Evolutionary conservation across 2,329 filamentous ascomycete genomes (phyloP).

Genomic region (Colletotrichum sojae): DNA sequence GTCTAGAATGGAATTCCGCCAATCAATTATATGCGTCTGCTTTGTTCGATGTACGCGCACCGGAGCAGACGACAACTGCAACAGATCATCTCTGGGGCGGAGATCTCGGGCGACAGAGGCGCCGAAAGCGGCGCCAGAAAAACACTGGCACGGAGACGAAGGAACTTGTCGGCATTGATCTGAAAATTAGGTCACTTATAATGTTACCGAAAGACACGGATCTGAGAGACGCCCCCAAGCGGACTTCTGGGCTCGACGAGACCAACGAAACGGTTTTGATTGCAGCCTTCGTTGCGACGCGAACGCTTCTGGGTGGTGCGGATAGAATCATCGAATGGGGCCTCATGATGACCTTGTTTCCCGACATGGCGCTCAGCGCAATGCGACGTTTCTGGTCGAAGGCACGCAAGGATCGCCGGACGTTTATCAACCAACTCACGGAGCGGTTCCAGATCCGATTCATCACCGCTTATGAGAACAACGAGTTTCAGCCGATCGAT

Average conservation of each 20-base stretch:
- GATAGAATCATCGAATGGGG: slow-evolving; percentile 74
- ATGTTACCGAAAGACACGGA: slow-evolving; percentile 34
- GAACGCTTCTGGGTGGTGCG: slow-evolving; percentile 72
- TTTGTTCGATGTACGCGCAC: slow-evolving; percentile 18
- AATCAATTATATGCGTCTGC: slow-evolving; percentile 51
- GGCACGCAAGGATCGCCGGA: slow-evolving; percentile 64
- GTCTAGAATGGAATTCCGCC: slow-evolving; percentile 54
- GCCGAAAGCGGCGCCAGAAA: slow-evolving; percentile 34
- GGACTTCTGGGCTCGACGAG: slow-evolving; percentile 33
- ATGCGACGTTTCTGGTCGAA: slow-evolving; percentile 70
- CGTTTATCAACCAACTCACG: slow-evolving; percentile 70
- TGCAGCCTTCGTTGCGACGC: slow-evolving; percentile 70
- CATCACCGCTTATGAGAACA: slow-evolving; percentile 74
- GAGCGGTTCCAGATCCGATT: slow-evolving; percentile 76
- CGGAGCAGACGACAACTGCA: slow-evolving; percentile 43
- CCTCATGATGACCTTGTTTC: slow-evolving; percentile 69
- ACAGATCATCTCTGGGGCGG: slow-evolving; percentile 37
- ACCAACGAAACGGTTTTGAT: slow-evolving; percentile 54
- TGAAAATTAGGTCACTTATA: slow-evolving; percentile 35
- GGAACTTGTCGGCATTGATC: slow-evolving; percentile 35
- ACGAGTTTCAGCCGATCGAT: slow-evolving; percentile 73
- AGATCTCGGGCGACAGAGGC: slow-evolving; percentile 33
- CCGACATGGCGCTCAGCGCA: slow-evolving; percentile 63
- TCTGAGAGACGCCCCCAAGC: slow-evolving; percentile 26
- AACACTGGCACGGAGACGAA: slow-evolving; percentile 19